Conservation (phyloP, 2,329 filamentous ascomycete species). For the Drechmeria coniospora region DNA sequence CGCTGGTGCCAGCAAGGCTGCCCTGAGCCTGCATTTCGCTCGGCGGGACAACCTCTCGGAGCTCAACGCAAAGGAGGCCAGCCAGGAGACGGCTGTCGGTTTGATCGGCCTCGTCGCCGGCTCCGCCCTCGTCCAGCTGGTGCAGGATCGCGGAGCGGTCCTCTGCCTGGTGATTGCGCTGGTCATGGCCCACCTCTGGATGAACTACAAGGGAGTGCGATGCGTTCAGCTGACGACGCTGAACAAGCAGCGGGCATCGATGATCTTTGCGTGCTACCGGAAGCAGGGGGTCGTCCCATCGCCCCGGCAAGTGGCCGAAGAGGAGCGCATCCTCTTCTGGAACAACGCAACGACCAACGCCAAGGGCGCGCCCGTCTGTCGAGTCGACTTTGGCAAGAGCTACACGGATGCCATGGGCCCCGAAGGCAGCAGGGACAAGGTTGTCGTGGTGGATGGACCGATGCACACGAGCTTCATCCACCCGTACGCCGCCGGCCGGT, state of each 20-base stretch:
- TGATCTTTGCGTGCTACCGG: constrained; percentile 51
- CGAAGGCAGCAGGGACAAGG: constrained; percentile 5
- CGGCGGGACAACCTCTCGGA: constrained; percentile 76
- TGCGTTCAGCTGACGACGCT: constrained; percentile 71
- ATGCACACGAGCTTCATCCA: constrained; percentile 15
- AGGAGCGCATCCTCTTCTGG: constrained; percentile 47
- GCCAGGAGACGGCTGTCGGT: constrained; percentile 87
- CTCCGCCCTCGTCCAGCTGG: constrained; percentile 61
- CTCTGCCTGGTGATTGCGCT: constrained; percentile 59
- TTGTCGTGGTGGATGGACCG: constrained; percentile 14
- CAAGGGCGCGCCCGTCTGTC: constrained; percentile 11
- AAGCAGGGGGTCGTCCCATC: constrained; percentile 34
- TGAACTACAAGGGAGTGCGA: constrained; percentile 76
- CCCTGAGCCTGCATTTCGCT: constrained; percentile 83
- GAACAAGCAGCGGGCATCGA: constrained; percentile 73
- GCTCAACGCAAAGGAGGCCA: constrained; percentile 87
- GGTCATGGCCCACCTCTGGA: constrained; percentile 60
- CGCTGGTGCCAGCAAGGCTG: constrained; percentile 79
- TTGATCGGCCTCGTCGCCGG: constrained; percentile 76
- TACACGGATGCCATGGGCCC: constrained; percentile 22
- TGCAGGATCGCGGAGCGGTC: constrained; percentile 56
- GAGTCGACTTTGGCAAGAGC: constrained; percentile 25
- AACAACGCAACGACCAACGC: constrained; percentile 14
- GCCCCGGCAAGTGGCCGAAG: constrained; percentile 48
- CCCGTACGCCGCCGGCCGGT: constrained; percentile 6